Evolutionary conservation across 2,329 filamentous ascomycete species (phyloP), one percentile per base, ranked within the genome.

Genomic region (Colletotrichum plurivorum): DNA sequence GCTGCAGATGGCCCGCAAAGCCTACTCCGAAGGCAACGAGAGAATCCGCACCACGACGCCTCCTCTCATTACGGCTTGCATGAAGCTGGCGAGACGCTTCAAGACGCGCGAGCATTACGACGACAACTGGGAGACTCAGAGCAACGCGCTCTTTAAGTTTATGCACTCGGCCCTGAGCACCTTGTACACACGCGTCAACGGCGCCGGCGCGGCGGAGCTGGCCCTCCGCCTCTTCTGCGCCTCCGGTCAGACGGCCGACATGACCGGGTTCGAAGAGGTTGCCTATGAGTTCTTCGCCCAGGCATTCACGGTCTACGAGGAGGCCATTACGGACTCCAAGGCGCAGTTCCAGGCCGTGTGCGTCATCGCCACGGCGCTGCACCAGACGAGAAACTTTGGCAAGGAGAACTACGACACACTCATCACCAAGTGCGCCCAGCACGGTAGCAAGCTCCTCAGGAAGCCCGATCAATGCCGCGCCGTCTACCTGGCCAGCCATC

Each of bases 321-420:
- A 99, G 80, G 92, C 94, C 0, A 93, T 99, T 72, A 96, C 94
- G 71, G 97, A 99, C 79, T 97, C 94, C 16, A 92, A 97, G 79
- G 95, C 95, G 15, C 96, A 99, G 79, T 99, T 98, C 84, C 96
- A 99, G 82, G 95, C 96, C 1, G 96, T 99, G 0, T 98, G 95
- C 74, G 92, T 98, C 46, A 94, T 99, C 76, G 94, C 95, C 2
- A 94, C 93, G 65, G 94, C 93, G 5, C 84, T 99, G 65, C 95
- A 98, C 77, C 92, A 94, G 72, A 95, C 94, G 13, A 88, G 95
- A 67, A 92, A 95, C 76, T 99, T 99, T 79, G 92, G 93, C 71
- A 95, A 95, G 79, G 96, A 99, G 82, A 99, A 98, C 78, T 99
- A 98, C 81, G 97, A 99, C 79, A 99, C 96, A 0, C 86, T 99